Evolutionary conservation across 2,329 filamentous ascomycete species (phyloP).

Genomic region (Diaporthe destruens): DNA sequence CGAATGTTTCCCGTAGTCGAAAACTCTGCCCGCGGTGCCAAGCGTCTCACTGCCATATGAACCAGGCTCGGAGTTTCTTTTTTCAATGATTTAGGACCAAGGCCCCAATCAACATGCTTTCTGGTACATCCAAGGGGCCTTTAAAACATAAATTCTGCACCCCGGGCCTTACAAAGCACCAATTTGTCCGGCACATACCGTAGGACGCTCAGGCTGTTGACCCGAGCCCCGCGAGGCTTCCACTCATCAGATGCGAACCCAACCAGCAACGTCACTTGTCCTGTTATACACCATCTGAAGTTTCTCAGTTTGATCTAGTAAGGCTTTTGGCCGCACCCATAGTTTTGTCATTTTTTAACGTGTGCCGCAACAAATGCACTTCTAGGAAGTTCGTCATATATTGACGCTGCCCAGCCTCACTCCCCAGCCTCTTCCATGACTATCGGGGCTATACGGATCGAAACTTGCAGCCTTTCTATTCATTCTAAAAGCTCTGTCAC

Average conservation of each 20-base stretch:
- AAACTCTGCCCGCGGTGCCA: neutral
- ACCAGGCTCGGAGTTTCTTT: constrained; percentile 14
- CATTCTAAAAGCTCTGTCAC: too few species aligned
- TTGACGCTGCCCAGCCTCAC: neutral
- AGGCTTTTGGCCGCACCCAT: neutral
- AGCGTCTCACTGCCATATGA: neutral
- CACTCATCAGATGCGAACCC: neutral
- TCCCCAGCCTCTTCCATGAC: too few species aligned
- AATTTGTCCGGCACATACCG: neutral
- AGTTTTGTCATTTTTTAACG: neutral
- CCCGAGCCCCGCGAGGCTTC: neutral
- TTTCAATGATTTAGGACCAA: neutral
- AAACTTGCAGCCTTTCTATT: too few species aligned
- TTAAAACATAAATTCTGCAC: neutral
- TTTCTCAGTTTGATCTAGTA: neutral
- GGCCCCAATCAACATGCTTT: neutral
- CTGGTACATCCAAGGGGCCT: neutral
- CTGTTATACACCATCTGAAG: neutral
- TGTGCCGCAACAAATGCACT: neutral
- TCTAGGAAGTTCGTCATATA: neutral
- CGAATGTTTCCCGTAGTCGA: neutral
- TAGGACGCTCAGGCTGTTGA: too few species aligned
- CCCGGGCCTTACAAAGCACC: neutral
- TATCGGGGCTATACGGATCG: neutral
- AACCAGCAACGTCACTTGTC: neutral